Evolutionary conservation across 164 flowering plant species (phyloP), one percentile per base, ranked within the genome.

Genomic region (Dillenia suffruticosa): DNA sequence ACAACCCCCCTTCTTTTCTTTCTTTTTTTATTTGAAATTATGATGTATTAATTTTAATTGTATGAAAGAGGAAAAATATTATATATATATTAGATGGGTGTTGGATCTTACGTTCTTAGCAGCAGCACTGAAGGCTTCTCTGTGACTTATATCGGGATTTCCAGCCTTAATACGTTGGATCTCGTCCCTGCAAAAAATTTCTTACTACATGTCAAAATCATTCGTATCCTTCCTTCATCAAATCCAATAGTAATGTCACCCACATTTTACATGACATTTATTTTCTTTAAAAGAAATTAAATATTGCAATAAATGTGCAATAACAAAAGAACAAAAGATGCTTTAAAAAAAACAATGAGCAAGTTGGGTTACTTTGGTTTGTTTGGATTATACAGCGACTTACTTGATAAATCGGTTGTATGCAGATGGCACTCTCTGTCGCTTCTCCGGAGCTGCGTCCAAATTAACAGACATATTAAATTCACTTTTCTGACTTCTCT

Each of bases 351-450:
- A 26, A 13, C 24, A 44, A 8, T 22, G 12, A 14, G 17, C 10
- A 9, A 16, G 40, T 32, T 32, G 40, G 40, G 40, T 32, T 32
- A 2, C 40, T 32, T 32, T 32, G 40, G 40, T 32, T 32, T 32
- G 40, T 32, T 32, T 32, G 40, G 40, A 32, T 46, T 56, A 43
- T 22, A 56, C 16, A 54, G 54, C 49, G 59, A 74, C 95, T 78
- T 65, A 94, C 99, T 91, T 94, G 84, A 94, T 94, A 82, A 94
- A 94, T 53, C 95, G 86, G 78, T 94, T 94, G 81, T 94, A 94
- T 53, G 97, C 99, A 57, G 99, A 94, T 48, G 99, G 99, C 69
- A 94, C 96, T 85, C 99, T 87, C 84, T 91, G 99, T 80, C 97
- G 75, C 84, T 94, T 94, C 85, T 94, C 99, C 70, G 97, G 99